A percentile compares a stretch with the other conserved stretches of the same genome.
Evolutionary conservation across 1,139 yeast genomes (phyloP).

Genomic region (Lodderomyces parapsilosis): DNA sequence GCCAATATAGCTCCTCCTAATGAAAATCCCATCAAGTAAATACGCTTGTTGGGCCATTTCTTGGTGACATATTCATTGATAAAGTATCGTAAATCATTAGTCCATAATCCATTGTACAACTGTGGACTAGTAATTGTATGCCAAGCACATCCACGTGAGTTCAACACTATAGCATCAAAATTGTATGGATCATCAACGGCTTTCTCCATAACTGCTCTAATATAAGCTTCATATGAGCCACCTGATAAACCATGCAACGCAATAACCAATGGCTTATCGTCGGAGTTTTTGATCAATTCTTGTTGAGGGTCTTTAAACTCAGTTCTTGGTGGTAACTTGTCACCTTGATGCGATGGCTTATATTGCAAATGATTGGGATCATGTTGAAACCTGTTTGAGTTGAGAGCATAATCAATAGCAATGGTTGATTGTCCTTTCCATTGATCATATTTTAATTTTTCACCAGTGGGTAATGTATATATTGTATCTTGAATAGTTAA

Average conservation of each 20-base stretch:
- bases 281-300: constrained; percentile 30
- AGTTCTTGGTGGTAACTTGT: constrained; percentile 44
- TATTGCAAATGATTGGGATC: constrained; percentile 27
- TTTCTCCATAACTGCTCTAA: constrained; percentile 42
- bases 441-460: constrained; percentile 35
- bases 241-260: constrained; percentile 63
- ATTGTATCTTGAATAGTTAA: constrained; percentile 30
- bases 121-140: constrained; percentile 59
- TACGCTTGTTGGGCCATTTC: constrained; percentile 50
- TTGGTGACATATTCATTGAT: constrained; percentile 45
- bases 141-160: constrained; percentile 61
- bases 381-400: constrained; percentile 9
- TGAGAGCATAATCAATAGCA: constrained; percentile 42
- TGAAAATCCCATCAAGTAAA: constrained; percentile 55
- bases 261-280: constrained; percentile 50
- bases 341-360: constrained; percentile 35
- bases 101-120: constrained; percentile 60
- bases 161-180: constrained; percentile 56
- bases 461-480: constrained; percentile 28
- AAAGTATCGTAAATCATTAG: constrained; percentile 57
- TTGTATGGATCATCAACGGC: constrained; percentile 32
- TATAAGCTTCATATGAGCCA: constrained; percentile 60
- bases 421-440: constrained; percentile 44
- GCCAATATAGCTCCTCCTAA: constrained; percentile 57
- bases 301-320: constrained; percentile 34